Evolutionary conservation across 768 basidiomycete genomes (phyloP), one percentile per base, ranked within the genome.

Genomic region (Cytidiella melzeri): DNA sequence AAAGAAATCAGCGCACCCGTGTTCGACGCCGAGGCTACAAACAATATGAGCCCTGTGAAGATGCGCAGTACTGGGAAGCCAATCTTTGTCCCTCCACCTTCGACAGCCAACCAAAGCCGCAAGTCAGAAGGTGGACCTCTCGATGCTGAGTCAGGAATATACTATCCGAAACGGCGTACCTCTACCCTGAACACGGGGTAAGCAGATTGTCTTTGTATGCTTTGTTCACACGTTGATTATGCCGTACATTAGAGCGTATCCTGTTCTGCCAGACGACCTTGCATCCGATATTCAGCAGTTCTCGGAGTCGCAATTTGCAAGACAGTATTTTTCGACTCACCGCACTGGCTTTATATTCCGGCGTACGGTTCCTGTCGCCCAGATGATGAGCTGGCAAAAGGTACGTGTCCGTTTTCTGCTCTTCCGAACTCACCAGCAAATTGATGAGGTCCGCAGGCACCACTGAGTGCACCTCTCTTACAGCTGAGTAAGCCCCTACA

Each of bases 321-420:
- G 73, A 41, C 84, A 83, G 56, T 95, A 94, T 64, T 94, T 97
- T 62, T 88, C 92, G 15, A 92, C 83, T 1, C 90, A 92, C 58
- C 79, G 84, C n/a, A 87, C 82, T 6, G 93, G 93, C 0, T 84
- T 95, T 61, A 84, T 92, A 50, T 92, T 92, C 66, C 76, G 79
- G 53, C 77, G 91, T 41, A 81, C 75, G 52, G 79, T 95, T 1
- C 92, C 93, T 1, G 79, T 95, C 3, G 82, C 76, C 20, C 84
- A 90, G 60, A 78, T 95, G 69, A 92, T 96, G 88, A 75, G 80
- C 42, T 95, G 92, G 90, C 93, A 95, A 64, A 90, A 86, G 75
- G 83, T 80, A 46, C 23, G 64, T 54, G 4, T 40, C 9, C 7
- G 30, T 15, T 34, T 34, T 9, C 37, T 42, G 13, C n/a, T 42